phyloP scores from a whole-genome alignment of 495 filamentous ascomycete genomes.

The Aspergillus sclerotiicarbonarius region DNA sequence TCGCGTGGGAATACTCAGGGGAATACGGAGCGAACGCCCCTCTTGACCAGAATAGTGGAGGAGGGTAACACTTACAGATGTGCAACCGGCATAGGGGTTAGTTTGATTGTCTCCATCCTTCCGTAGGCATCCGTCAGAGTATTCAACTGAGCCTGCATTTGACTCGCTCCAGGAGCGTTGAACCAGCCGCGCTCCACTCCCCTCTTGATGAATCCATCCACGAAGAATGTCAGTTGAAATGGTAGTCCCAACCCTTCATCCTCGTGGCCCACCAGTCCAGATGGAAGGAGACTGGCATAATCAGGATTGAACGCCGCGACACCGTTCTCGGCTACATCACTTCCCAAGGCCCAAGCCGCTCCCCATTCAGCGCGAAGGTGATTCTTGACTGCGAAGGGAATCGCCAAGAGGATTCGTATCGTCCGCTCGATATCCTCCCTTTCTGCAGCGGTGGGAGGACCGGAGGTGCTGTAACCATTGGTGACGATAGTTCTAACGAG shows the following conservation, averaged over 20 bases:
- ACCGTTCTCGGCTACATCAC: constrained; percentile 44
- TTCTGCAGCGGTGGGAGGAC: constrained; percentile 38
- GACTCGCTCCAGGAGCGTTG: constrained; percentile 58
- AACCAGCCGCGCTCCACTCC: constrained; percentile 60
- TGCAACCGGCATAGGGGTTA: constrained; percentile 73
- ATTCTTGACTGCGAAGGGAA: constrained; percentile 74
- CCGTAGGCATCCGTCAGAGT: constrained; percentile 63
- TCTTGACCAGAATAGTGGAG: no score
- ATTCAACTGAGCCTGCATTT: constrained; percentile 64
- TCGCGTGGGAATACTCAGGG: background rate
- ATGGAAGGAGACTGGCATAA: constrained; percentile 60
- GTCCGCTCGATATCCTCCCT: constrained; percentile 59
- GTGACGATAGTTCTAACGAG: constrained; percentile 58
- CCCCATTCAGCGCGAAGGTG: constrained; percentile 74
- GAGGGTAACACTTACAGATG: constrained; percentile 52
- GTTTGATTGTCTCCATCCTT: constrained; percentile 70
- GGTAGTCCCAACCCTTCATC: constrained; percentile 63
- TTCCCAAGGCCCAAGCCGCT: constrained; percentile 45
- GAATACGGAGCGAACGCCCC: background rate
- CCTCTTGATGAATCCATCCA: constrained; percentile 67
- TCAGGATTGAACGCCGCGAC: constrained; percentile 52
- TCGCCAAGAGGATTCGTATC: constrained; percentile 61
- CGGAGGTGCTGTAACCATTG: constrained; percentile 33
- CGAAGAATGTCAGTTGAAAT: constrained; percentile 63
- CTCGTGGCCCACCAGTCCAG: constrained; percentile 59